Percentiles rank a stretch among this genome's conserved stretches.
Evolutionary conservation across 306 rosid genomes (phyloP).

Genomic region (Arachis stenosperma): DNA sequence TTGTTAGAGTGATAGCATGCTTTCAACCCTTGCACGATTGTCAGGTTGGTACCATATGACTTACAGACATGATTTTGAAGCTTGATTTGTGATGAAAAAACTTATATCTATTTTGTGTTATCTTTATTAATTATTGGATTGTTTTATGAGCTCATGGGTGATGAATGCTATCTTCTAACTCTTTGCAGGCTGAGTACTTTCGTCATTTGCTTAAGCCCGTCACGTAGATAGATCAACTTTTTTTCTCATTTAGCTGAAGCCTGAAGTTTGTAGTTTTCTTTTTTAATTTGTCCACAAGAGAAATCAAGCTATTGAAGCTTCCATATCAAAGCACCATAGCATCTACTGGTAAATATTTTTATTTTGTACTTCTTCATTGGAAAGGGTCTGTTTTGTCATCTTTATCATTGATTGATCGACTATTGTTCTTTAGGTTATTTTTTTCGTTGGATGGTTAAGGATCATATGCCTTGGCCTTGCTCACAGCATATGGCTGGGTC

Average conservation of each 20-base stretch:
- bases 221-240: conserved; percentile 60
- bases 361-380: conserved; percentile 12
- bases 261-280: conserved; percentile 38
- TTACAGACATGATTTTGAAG: conserved; percentile 26
- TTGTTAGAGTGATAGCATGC: conserved; percentile 92
- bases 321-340: conserved; percentile 39
- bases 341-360: conserved; percentile 46
- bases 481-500: conserved; percentile 59
- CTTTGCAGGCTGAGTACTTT: conserved; percentile 85
- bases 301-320: conserved; percentile 50
- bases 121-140: conserved; percentile 10
- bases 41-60: conserved; percentile 63
- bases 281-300: conserved; percentile 50
- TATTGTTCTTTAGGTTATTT: conserved; percentile 46
- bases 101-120: conserved; percentile 13
- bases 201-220: conserved; percentile 92
- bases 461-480: conserved; percentile 44
- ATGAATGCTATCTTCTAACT: conserved; percentile 35
- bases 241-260: conserved; percentile 48
- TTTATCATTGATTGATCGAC: conserved; percentile 13
- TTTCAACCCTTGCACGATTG: conserved; percentile 91
- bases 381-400: conserved; percentile 1
- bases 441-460: conserved; percentile 67
- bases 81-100: conserved; percentile 34
- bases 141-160: conserved; percentile 35